Evolutionary conservation across 345 rosid genomes (phyloP).

Genomic region (Hevea brasiliensis): DNA sequence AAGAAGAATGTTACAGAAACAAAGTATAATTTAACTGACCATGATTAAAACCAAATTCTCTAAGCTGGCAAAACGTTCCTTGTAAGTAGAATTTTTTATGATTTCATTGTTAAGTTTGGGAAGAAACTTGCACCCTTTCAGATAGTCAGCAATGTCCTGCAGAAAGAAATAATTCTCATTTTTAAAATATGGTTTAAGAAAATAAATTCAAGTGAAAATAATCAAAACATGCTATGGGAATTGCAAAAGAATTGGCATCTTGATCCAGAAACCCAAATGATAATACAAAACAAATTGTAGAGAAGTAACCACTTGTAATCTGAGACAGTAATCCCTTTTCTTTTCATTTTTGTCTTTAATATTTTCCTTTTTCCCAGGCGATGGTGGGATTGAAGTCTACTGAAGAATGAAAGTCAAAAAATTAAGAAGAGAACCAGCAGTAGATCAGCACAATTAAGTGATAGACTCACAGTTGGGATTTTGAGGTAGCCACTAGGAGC

Average conservation of each 20-base stretch:
- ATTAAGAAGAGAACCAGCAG: neutral
- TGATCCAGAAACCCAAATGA: neutral
- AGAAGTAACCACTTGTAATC: no score
- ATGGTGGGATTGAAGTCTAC: constrained; percentile 1
- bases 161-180: neutral
- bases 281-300: neutral
- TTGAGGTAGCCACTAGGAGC: constrained; percentile 79
- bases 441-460: neutral
- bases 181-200: neutral
- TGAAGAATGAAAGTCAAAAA: neutral
- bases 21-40: constrained; percentile 37
- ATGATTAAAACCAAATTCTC: constrained; percentile 72
- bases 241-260: neutral
- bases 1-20: neutral
- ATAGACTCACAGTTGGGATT: constrained; percentile 71
- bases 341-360: neutral
- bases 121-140: constrained; percentile 67
- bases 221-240: neutral
- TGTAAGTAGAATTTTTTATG: constrained; percentile 61
- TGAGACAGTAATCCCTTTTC: no score
- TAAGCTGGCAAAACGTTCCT: constrained; percentile 63
- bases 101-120: constrained; percentile 69
- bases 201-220: neutral
- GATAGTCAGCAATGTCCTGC: constrained; percentile 42
- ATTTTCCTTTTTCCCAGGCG: neutral